A percentile compares a stretch with the other conserved stretches of the same genome.
phyloP scores from a whole-genome alignment of 306 rosid species.

The Inga oerstediana region DNA sequence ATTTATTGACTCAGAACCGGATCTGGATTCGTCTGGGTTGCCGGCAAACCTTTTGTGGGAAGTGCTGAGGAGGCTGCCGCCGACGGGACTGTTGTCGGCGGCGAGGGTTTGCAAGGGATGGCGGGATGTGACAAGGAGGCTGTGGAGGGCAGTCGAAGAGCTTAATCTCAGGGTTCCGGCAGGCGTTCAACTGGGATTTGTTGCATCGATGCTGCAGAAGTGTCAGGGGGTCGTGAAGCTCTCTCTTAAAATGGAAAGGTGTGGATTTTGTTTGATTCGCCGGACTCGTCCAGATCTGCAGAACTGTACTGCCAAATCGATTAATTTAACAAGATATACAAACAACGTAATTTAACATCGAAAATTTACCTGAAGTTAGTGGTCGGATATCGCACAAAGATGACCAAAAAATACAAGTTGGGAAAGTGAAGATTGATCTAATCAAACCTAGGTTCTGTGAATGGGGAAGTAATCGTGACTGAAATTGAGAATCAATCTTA shows the following conservation, averaged over 20 bases:
- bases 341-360: background rate
- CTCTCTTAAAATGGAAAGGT: constrained; percentile 77
- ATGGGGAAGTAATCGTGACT: background rate
- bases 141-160: constrained; percentile 86
- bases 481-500: background rate
- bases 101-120: constrained; percentile 86
- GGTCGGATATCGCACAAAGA: background rate
- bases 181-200: constrained; percentile 73
- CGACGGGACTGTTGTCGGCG: constrained; percentile 69
- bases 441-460: background rate
- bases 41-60: constrained; percentile 75
- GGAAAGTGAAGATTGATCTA: background rate
- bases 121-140: constrained; percentile 68
- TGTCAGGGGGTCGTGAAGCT: constrained; percentile 66
- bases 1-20: constrained; percentile 39
- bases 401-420: background rate
- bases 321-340: background rate
- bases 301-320: constrained; percentile 29
- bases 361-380: background rate
- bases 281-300: constrained; percentile 46
- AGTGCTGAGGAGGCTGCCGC: constrained; percentile 71
- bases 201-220: constrained; percentile 71
- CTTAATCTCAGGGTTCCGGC: constrained; percentile 77
- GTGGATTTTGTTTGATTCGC: constrained; percentile 16
- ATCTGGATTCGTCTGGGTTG: constrained; percentile 45